Evolutionary conservation across 495 filamentous ascomycete genomes (phyloP).

Genomic region (Tuber indicum): DNA sequence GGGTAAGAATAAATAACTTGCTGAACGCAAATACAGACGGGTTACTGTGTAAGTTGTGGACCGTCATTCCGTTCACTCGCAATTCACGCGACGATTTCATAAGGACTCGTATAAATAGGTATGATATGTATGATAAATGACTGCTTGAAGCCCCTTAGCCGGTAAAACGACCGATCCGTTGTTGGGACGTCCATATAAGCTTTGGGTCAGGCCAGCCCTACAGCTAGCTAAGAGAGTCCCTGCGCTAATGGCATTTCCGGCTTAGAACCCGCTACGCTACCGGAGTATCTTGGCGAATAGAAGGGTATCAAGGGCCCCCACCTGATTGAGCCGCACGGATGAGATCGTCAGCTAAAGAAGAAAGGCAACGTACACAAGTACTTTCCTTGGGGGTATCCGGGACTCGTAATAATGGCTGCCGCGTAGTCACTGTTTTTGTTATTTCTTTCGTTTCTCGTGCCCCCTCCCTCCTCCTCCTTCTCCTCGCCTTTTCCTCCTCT

Average conservation of each 20-base stretch:
- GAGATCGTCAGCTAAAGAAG: background rate
- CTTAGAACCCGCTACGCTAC: background rate
- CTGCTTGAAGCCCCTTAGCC: too few species aligned
- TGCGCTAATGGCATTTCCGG: background rate
- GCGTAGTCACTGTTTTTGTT: background rate
- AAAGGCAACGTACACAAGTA: background rate
- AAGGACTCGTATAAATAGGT: background rate
- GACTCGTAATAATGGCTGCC: background rate
- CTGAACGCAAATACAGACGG: background rate
- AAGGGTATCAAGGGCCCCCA: background rate
- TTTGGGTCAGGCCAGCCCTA: background rate
- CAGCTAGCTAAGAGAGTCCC: background rate
- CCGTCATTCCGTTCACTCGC: background rate
- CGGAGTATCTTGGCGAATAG: background rate
- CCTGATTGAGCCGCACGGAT: background rate
- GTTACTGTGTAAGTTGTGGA: background rate
- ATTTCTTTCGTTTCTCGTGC: constrained; percentile 1
- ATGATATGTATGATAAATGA: too few species aligned
- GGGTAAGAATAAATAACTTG: background rate
- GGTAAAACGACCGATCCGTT: background rate
- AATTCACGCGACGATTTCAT: background rate
- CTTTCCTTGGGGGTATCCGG: background rate
- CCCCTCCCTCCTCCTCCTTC: constrained; percentile 6
- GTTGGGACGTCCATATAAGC: constrained; percentile 1
- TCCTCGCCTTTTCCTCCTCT: constrained; percentile 11